Evolutionary conservation across 805 yeast species (phyloP).

Genomic region (Brettanomyces custersianus): DNA sequence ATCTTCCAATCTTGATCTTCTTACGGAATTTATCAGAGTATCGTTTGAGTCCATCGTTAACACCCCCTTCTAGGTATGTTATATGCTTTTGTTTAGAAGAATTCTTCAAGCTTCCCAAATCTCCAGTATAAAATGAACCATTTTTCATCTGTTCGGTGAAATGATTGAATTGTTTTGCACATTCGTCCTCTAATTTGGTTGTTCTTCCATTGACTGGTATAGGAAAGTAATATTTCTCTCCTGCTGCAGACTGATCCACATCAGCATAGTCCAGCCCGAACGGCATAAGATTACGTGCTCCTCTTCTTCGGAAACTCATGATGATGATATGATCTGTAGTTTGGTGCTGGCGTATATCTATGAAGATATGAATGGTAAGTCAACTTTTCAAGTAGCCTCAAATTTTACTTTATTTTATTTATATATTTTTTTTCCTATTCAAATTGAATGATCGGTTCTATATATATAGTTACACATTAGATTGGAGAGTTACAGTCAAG

Average conservation of each 20-base stretch:
- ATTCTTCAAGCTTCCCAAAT: constrained; percentile 20
- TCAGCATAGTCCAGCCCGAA: constrained; percentile 67
- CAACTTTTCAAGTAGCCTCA: neutral
- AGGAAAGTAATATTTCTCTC: constrained; percentile 30
- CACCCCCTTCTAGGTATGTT: constrained; percentile 29
- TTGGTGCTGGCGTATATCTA: too few species aligned
- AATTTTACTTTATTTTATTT: neutral
- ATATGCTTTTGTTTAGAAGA: constrained; percentile 17
- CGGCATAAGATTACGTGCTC: constrained; percentile 43
- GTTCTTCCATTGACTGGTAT: constrained; percentile 61
- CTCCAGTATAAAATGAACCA: constrained; percentile 62
- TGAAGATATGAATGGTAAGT: neutral
- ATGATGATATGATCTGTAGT: neutral
- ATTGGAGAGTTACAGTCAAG: neutral
- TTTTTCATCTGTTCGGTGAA: constrained; percentile 46
- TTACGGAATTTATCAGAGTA: constrained; percentile 75
- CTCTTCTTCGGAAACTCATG: constrained; percentile 51
- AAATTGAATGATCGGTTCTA: neutral
- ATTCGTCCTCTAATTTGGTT: constrained; percentile 38
- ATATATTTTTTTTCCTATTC: neutral
- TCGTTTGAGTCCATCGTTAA: constrained; percentile 66
- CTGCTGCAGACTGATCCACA: constrained; percentile 30
- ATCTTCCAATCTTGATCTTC: constrained; percentile 58
- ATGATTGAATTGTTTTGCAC: constrained; percentile 48
- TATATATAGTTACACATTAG: neutral